A percentile compares a stretch with the other conserved stretches of the same genome.
These are phyloP conservation scores for Termitomyces sp. DNA, from an alignment of 1,284 basidiomycete species.

Conservation along the genomic window DNA sequence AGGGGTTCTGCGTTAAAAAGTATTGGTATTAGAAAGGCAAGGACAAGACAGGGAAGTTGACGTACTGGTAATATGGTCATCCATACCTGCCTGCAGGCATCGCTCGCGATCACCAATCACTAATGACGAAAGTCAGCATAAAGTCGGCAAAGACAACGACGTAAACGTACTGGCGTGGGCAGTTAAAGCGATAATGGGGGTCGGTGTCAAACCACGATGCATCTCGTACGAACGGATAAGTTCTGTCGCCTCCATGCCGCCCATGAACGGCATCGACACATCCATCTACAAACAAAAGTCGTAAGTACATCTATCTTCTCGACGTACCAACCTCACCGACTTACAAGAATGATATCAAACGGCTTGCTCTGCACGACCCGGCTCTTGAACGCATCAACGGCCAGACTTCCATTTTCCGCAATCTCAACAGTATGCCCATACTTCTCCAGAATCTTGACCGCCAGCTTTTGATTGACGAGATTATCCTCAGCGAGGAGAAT, in stretches of 20 bases:
- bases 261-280: constrained; percentile 97
- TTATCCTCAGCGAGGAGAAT: constrained; percentile 99
- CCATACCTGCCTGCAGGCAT: constrained; percentile 90
- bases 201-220: constrained; percentile 65
- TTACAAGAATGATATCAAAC: constrained; percentile 83
- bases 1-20: constrained; percentile 53
- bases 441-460: constrained; percentile 95
- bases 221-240: constrained; percentile 80
- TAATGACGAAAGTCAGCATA: constrained; percentile 20
- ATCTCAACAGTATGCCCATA: constrained; percentile 96
- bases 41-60: constrained; percentile 10
- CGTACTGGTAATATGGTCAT: constrained; percentile 70
- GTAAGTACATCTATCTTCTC: background rate
- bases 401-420: constrained; percentile 93
- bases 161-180: constrained; percentile 76
- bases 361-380: constrained; percentile 67
- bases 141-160: background rate
- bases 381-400: constrained; percentile 84
- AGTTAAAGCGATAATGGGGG: constrained; percentile 94
- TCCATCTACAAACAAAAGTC: constrained; percentile 72
- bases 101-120: constrained; percentile 96
- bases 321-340: constrained; percentile 22
- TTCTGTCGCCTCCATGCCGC: constrained; percentile 87
- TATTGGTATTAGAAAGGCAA: background rate
- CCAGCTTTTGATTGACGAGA: constrained; percentile 95